Evolutionary conservation across 2,329 filamentous ascomycete genomes (phyloP).

Genomic region (Clarireedia monteithiana): DNA sequence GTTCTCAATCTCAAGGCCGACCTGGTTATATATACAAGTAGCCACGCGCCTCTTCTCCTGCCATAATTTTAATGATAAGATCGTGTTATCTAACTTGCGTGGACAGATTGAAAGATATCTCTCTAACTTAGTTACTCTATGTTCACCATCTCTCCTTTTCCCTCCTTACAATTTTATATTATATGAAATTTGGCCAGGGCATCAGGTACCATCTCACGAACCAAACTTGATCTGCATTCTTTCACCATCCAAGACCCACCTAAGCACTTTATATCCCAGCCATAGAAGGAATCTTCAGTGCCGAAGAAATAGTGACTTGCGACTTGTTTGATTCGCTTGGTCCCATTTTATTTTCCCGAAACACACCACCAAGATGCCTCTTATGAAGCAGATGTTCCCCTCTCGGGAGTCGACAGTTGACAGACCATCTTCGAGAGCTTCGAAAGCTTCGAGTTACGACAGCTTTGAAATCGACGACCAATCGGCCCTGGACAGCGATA

Average conservation of each 20-base stretch:
- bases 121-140: neutral
- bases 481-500: constrained; percentile 21
- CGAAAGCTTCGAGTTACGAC: constrained; percentile 14
- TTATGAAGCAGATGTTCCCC: constrained; percentile 20
- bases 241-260: neutral
- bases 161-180: constrained; percentile 9
- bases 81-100: neutral
- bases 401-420: constrained; percentile 13
- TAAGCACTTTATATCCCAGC: constrained; percentile 6
- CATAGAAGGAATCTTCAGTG: constrained; percentile 1
- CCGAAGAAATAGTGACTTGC: neutral
- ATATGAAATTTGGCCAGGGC: constrained; percentile 4
- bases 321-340: constrained; percentile 2
- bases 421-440: constrained; percentile 2
- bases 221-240: neutral
- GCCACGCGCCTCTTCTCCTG: neutral
- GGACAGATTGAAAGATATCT: neutral
- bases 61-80: constrained; percentile 8
- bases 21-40: neutral
- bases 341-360: constrained; percentile 4
- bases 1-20: neutral
- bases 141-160: constrained; percentile 2
- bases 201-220: constrained; percentile 1
- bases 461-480: constrained; percentile 20
- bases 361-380: constrained; percentile 16